Conservation (phyloP, 225 moss, liverwort and hornwort species). For the Straminergon stramineum region DNA sequence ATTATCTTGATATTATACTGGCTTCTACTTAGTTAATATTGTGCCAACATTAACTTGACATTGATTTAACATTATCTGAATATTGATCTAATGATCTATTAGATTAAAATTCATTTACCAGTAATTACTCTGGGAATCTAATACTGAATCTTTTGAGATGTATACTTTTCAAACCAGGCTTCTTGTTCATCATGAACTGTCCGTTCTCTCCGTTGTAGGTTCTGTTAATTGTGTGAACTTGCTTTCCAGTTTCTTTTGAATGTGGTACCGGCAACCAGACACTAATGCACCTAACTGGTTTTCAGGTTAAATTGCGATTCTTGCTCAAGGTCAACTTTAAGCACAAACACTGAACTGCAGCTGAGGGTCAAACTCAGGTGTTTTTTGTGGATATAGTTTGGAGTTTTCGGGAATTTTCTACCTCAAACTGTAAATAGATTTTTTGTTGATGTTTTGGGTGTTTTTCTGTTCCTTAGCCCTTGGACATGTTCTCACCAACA, state of each 20-base stretch:
- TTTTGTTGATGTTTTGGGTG: not conserved
- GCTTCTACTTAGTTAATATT: not conserved
- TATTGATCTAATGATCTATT: not conserved
- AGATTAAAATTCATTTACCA: not conserved
- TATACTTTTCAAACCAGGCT: not conserved
- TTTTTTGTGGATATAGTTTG: not conserved
- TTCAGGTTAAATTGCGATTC: slow-evolving; percentile 83
- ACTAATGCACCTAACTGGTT: not conserved
- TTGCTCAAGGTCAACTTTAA: slow-evolving; percentile 86
- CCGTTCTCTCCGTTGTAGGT: not conserved
- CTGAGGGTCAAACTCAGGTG: not conserved
- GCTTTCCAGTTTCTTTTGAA: not conserved
- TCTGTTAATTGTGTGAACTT: not conserved
- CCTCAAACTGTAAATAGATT: not conserved
- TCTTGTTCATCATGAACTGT: not conserved
- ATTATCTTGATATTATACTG: not conserved
- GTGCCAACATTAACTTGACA: not conserved
- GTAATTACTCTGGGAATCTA: not conserved
- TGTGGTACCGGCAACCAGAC: not conserved
- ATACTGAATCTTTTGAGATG: not conserved
- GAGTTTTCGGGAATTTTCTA: not conserved
- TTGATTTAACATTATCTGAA: too few relatives aligned
- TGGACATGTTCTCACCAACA: not conserved
- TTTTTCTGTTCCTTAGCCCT: not conserved
- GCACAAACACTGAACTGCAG: slow-evolving; percentile 40